Conservation (phyloP, 2,329 filamentous ascomycete genomes). For the Aspergillus calidoustus region DNA sequence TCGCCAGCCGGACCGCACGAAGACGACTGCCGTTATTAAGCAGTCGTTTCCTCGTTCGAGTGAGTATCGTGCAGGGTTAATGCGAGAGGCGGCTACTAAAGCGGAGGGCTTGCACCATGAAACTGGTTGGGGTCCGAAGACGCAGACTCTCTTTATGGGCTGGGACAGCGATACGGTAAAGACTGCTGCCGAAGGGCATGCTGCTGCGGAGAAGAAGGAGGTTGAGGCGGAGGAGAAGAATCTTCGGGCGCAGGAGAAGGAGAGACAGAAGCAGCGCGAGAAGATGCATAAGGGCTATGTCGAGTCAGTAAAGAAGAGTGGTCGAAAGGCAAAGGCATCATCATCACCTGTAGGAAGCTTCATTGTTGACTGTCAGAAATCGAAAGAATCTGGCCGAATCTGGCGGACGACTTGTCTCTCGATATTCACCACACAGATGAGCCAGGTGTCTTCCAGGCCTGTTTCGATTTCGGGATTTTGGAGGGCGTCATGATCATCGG, state of each 20-base stretch:
- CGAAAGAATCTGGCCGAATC: background rate
- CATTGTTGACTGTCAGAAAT: slow-evolving; percentile 13
- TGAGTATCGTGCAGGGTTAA: background rate
- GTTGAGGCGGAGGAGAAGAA: background rate
- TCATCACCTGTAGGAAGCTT: slow-evolving; percentile 8
- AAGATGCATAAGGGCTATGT: slow-evolving; percentile 2
- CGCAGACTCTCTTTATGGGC: slow-evolving; percentile 19
- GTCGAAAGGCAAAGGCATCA: background rate
- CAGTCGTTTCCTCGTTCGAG: slow-evolving; percentile 1
- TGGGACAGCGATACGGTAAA: slow-evolving; percentile 18
- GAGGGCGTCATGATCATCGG: slow-evolving; percentile 13
- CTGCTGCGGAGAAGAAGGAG: background rate
- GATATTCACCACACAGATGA: slow-evolving; percentile 6
- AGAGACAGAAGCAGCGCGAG: background rate
- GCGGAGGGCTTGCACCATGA: slow-evolving; percentile 16
- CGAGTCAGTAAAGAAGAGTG: background rate
- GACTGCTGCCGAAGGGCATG: slow-evolving; percentile 4
- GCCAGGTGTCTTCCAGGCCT: background rate
- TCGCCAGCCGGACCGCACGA: background rate
- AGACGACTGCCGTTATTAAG: slow-evolving; percentile 8
- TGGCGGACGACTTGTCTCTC: background rate
- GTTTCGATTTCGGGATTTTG: slow-evolving; percentile 14
- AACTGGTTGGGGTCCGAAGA: slow-evolving; percentile 10
- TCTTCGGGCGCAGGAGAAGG: background rate
- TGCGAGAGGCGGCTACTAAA: slow-evolving; percentile 19